phyloP scores from a whole-genome alignment of 2,329 filamentous ascomycete genomes.

The Furcasterigmium furcatum region DNA sequence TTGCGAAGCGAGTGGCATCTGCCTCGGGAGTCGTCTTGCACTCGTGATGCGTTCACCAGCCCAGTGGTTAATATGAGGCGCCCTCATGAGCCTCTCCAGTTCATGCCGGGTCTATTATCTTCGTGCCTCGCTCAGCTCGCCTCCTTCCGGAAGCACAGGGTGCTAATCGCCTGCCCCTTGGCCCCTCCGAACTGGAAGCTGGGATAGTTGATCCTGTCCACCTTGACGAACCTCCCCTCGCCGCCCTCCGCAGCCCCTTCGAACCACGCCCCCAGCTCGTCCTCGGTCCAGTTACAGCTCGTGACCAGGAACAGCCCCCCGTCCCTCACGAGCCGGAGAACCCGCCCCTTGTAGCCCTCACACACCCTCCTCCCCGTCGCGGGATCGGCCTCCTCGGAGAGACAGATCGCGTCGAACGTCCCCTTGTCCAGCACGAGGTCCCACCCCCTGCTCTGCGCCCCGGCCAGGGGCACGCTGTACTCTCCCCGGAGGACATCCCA shows the following conservation, averaged over 20 bases:
- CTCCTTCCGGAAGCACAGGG: conserved; percentile 68
- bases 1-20: too few relatives aligned
- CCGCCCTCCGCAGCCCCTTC: conserved; percentile 32
- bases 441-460: conserved; percentile 51
- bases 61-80: too few relatives aligned
- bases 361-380: conserved; percentile 57
- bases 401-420: conserved; percentile 90
- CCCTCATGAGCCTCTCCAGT: background rate
- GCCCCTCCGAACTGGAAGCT: conserved; percentile 87
- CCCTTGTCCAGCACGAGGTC: conserved; percentile 97
- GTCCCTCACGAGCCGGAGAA: conserved; percentile 63
- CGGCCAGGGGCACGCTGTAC: conserved; percentile 26
- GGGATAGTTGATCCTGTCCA: conserved; percentile 64
- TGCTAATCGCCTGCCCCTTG: conserved; percentile 86
- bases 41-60: too few relatives aligned
- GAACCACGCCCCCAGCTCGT: conserved; percentile 81
- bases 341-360: conserved; percentile 70
- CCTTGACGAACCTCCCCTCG: conserved; percentile 17
- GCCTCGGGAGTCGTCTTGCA: too few relatives aligned
- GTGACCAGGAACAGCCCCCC: conserved; percentile 81
- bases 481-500: conserved; percentile 62
- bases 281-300: conserved; percentile 97
- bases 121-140: background rate
- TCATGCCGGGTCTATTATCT: background rate
- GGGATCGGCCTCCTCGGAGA: conserved; percentile 56